Evolutionary conservation across 352 stramenopile genomes (phyloP), one percentile per base, ranked within the genome.

Genomic region (Globisporangium paddicum): DNA sequence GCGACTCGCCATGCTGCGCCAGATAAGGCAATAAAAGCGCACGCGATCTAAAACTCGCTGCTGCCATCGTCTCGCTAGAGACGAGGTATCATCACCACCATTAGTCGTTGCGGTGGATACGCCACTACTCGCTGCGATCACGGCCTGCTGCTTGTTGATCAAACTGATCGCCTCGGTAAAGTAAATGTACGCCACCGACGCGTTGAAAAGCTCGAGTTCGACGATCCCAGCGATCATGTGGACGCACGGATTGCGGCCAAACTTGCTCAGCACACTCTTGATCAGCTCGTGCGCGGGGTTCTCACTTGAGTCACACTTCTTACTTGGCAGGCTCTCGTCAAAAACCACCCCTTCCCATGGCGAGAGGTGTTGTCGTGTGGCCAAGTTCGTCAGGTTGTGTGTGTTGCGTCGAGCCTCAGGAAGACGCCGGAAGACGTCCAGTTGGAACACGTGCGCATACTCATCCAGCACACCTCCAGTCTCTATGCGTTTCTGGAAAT

Each of bases 21-120:
- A 86, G 18, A 86, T 51, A n/a, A 79, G 53, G n/a, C 64, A 81
- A 48, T 84, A 81, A 44, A 73, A 81, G 35, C 79, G 79, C 28
- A 73, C 64, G 8, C 69, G 72, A 13, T 76, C 54, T 23, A 75
- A 11, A 9, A 79, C 37, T n/a, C 67, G 48, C 6, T 74, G 69
- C 16, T 76, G 64, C 72, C 73, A 86, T 13, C 41, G 53, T 5
- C 63, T 50, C 1, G 69, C 60, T 19, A 77, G 8, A 1, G 71
- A 60, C 9, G 68, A 71, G 3, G 44, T n/a, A n/a, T n/a, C n/a
- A n/a, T n/a, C 10, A 11, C 28, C 13, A n/a, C 0, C 25, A 37
- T 25, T 37, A 37, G 46, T 26, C 23, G 42, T 23, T 38, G 41
- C 16, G 5, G 7, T 32, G 38, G 16, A 10, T 44, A 18, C 19